Conservation (phyloP, 2,329 filamentous ascomycete species). For the Phyllosticta capitalensis region DNA sequence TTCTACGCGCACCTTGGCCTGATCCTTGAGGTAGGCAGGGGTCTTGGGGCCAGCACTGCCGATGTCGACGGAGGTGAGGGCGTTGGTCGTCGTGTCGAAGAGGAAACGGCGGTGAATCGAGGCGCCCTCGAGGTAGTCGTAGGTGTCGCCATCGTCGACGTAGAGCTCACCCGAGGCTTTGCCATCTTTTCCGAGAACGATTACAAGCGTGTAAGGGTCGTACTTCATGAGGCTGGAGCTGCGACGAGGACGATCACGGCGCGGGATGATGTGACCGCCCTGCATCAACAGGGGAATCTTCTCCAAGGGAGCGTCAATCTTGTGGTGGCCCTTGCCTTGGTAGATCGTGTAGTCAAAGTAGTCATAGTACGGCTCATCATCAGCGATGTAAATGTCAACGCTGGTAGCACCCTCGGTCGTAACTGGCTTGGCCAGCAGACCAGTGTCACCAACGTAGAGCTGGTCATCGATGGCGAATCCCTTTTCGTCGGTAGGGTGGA, state of each 20-base stretch:
- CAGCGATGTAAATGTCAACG: constrained; percentile 76
- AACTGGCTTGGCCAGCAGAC: constrained; percentile 86
- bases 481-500: constrained; percentile 73
- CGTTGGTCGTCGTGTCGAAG: constrained; percentile 46
- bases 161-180: constrained; percentile 78
- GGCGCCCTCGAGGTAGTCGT: constrained; percentile 74
- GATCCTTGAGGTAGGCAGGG: constrained; percentile 66
- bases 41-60: constrained; percentile 45
- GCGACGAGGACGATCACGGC: constrained; percentile 77
- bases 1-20: constrained; percentile 71
- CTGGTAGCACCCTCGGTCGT: constrained; percentile 64
- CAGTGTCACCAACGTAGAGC: constrained; percentile 80
- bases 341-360: constrained; percentile 83
- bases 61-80: constrained; percentile 61
- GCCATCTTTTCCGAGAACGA: constrained; percentile 58
- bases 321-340: constrained; percentile 62
- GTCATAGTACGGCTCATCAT: constrained; percentile 85
- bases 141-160: constrained; percentile 87
- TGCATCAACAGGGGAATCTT: constrained; percentile 86
- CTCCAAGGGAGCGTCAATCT: constrained; percentile 68
- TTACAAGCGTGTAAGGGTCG: constrained; percentile 88
- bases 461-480: constrained; percentile 91
- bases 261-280: constrained; percentile 82
- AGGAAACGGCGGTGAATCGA: constrained; percentile 79
- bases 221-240: constrained; percentile 84